Evolutionary conservation across 2,329 filamentous ascomycete species (phyloP), one percentile per base, ranked within the genome.

Genomic region (Ceratocystis albifundus): DNA sequence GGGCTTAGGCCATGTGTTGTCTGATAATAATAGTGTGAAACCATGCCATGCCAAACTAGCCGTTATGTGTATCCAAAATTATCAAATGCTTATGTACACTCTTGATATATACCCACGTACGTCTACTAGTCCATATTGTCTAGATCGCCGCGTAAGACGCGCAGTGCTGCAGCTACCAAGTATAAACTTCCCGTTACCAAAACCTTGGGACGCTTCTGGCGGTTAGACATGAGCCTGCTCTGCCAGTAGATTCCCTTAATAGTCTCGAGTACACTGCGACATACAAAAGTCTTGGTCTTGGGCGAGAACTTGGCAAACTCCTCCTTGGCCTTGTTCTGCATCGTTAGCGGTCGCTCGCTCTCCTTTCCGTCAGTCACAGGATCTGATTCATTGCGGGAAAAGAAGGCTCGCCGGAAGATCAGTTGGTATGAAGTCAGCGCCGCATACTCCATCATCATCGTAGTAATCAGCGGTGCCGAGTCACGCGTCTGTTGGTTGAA

Each of bases 401-500:
- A 96, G 5, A 96, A 78, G 10, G 86, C 90, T 68, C 88, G 82
- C 1, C 82, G 82, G 73, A 96, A 96, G 0, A 77, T 69, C 75
- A 71, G 65, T 1, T 50, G 75, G 71, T 68, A 75, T 62, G 65
- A 79, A 62, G 66, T 76, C 72, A 65, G 76, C 69, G 59, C 74
- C 72, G 64, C 62, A 10, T 89, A 77, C 1, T 83, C 84, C 8
- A 78, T 73, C 66, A 90, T 79, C 1, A 96, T 77, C 0, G 80
- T 80, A 41, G 76, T 76, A 1, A 93, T 82, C 1, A 95, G 80
- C 17, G 82, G 78, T 3, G 78, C 76, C 4, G 89, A 88, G 72
- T 96, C 86, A 41, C 91, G 84, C 8, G 90, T 90, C 73, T 96
- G 90, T 75, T 96, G 93, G 75, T 96, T 96, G 80, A 97, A 97